A percentile compares a stretch with the other conserved stretches of the same genome.
Evolutionary conservation across 169 alveolate species (phyloP).

Genomic region (Eimeria acervulina): DNA sequence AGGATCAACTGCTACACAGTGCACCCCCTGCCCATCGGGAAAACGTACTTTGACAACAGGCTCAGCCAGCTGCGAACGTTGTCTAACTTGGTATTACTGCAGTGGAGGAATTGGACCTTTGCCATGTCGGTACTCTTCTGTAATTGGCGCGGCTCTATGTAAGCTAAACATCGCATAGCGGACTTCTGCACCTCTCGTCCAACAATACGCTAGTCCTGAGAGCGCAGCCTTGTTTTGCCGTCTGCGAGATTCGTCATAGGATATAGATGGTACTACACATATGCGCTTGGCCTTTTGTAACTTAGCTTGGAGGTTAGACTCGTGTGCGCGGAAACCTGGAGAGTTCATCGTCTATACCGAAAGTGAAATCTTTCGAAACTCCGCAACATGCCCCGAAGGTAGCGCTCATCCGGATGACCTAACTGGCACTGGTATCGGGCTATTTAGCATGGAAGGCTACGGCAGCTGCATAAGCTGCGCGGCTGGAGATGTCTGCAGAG

Average conservation of each 20-base stretch:
- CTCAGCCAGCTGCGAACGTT: background rate
- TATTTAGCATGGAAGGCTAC: conserved; percentile 59
- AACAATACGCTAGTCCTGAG: background rate
- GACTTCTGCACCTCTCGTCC: background rate
- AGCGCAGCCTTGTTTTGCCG: background rate
- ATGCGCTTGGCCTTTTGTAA: background rate
- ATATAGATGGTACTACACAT: background rate
- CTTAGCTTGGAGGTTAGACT: conserved; percentile 22
- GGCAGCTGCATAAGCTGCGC: conserved; percentile 73
- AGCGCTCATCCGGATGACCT: conserved; percentile 45
- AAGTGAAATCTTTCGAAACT: background rate
- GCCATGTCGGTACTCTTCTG: conserved; percentile 48
- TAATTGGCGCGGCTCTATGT: background rate
- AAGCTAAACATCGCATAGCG: background rate
- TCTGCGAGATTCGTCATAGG: background rate
- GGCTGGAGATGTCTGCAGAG: background rate
- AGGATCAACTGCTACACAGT: conserved; percentile 34
- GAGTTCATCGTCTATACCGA: background rate
- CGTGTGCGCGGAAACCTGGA: conserved; percentile 48
- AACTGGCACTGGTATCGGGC: background rate
- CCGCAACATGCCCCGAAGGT: conserved; percentile 52
- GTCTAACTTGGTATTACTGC: background rate
- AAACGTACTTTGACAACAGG: background rate
- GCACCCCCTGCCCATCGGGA: conserved; percentile 20
- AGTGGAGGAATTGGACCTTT: background rate